Base-by-base conservation (phyloP, 1,139 yeast genomes). In the Kodamaea suecica region DNA sequence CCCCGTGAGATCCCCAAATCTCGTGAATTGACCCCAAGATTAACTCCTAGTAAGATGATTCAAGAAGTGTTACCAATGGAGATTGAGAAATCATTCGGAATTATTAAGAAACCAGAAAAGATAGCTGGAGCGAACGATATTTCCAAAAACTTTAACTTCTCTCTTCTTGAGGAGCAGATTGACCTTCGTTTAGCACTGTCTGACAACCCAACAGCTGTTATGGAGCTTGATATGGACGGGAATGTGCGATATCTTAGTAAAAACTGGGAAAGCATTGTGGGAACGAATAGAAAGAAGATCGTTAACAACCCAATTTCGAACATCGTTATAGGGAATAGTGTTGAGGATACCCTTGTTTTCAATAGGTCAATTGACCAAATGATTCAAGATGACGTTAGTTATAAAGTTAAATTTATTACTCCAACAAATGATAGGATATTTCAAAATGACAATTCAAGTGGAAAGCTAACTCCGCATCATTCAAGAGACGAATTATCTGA, bases 221-320 rank as follows among this genome's bases (percentile, higher is more conserved):
- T 92, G 64, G 98, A 92, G 57, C 62, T 92, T 39, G 92, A 84
- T 50, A 63, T 87, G 50, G 82, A 81, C 48, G 88, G 96, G 13
- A 76, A 72, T 27, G 79, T 92, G n/a, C 74, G 76, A 35, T 85
- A 84, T 54, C 57, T 88, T 23, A 77, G 92, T 43, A 73, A 73
- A 42, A 77, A 82, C 43, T 90, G 97, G 97, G 83, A 80, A 47
- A 52, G 71, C 7, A 71, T 88, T 8, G 82, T 80, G 11, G 94
- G 95, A 2, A 80, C 90, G 0, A 66, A 68, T 11, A 65, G 77
- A 9, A 60, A 63, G 17, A 76, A 78, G 50, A 68, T 86, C 19
- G 45, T 79, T 3, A 66, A 74, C 35, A 65, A 66, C 38, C 85
- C 88, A 2, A 76, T 90, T 1, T 66, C 84, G 2, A 70, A 74